phyloP scores from a whole-genome alignment of 164 flowering plant genomes.

The Hamamelis virginiana region DNA sequence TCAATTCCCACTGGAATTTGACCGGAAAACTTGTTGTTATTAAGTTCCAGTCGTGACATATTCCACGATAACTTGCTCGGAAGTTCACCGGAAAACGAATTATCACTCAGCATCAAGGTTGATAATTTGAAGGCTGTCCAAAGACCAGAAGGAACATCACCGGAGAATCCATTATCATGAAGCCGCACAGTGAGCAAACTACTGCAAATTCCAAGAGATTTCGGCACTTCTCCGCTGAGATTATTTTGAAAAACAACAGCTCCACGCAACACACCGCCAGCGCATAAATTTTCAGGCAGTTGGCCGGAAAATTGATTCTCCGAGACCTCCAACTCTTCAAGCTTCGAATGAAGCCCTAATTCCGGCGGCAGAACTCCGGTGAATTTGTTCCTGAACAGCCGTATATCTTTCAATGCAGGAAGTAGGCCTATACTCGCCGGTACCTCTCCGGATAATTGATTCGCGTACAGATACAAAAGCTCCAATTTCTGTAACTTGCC shows the following conservation, averaged over 20 bases:
- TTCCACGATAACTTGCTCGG: slow-evolving; percentile 43
- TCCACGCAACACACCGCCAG: slow-evolving; percentile 32
- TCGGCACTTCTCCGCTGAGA: slow-evolving; percentile 58
- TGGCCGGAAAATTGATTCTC: slow-evolving; percentile 40
- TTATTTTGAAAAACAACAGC: slow-evolving; percentile 53
- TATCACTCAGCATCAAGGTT: slow-evolving; percentile 34
- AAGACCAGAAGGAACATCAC: slow-evolving; percentile 52
- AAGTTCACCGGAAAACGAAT: slow-evolving; percentile 52
- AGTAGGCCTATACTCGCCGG: slow-evolving; percentile 42
- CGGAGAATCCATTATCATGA: slow-evolving; percentile 45
- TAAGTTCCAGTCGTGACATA: slow-evolving; percentile 46
- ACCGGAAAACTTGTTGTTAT: slow-evolving; percentile 60
- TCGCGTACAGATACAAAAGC: slow-evolving; percentile 31
- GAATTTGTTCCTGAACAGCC: slow-evolving; percentile 38
- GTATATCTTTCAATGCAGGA: slow-evolving; percentile 26
- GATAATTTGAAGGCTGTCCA: slow-evolving; percentile 39
- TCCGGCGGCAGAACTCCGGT: slow-evolving; percentile 49
- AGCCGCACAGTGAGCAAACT: slow-evolving; percentile 39
- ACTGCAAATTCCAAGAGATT: slow-evolving; percentile 51
- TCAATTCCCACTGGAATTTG: slow-evolving; percentile 43
- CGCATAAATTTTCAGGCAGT: slow-evolving; percentile 47
- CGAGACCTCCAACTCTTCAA: slow-evolving; percentile 42
- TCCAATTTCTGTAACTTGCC: slow-evolving; percentile 43
- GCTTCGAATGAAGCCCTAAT: slow-evolving; percentile 49
- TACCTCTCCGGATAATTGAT: slow-evolving; percentile 47